Evolutionary conservation across 140 eudicot genomes (phyloP), one percentile per base, ranked within the genome.

Genomic region (Stevia rebaudiana): DNA sequence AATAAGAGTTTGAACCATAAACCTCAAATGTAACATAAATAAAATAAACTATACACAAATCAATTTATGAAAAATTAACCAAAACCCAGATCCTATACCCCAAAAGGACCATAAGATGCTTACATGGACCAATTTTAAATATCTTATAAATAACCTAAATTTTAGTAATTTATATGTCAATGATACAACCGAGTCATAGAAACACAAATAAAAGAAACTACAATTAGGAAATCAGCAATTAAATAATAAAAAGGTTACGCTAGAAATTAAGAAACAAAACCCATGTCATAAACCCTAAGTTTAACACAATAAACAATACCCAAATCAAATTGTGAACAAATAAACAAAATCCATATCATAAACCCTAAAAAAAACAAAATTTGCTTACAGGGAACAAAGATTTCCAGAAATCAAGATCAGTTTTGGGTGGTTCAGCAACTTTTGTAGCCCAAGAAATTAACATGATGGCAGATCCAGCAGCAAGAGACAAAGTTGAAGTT

Each of bases 401-500:
- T 57, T 76, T 80, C 85, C 81, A 80, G 65, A 80, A 80, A 1
- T 80, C 82, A 56, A 81, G 71, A 81, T 81, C 86, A 69, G 82
- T 81, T 23, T 69, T 62, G 4, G 83, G 86, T 11, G 83, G 60
- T 51, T 81, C 78, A 54, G 78, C 83, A n/a, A 81, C 42, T 52
- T 65, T 81, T 5, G 72, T 35, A 51, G 68, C 83, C 86, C 86
- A 81, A 0, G 86, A 81, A 25, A 77, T 30, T 49, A 81, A 51
- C 86, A 81, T 81, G 24, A 81, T 81, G 15, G 71, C 46, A 30
- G 86, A 81, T 46, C 86, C 83, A 73, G 82, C 86, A 69, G 82
- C 86, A 31, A 81, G 82, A 0, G 85, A 80, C 5, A 80, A 50
- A 36, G 75, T 58, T 12, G 82, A 80, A 31, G 85, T 80, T 42